These are phyloP conservation scores for Saturnispora dispora DNA, from an alignment of 805 yeast genomes.

Conservation along the genomic window DNA sequence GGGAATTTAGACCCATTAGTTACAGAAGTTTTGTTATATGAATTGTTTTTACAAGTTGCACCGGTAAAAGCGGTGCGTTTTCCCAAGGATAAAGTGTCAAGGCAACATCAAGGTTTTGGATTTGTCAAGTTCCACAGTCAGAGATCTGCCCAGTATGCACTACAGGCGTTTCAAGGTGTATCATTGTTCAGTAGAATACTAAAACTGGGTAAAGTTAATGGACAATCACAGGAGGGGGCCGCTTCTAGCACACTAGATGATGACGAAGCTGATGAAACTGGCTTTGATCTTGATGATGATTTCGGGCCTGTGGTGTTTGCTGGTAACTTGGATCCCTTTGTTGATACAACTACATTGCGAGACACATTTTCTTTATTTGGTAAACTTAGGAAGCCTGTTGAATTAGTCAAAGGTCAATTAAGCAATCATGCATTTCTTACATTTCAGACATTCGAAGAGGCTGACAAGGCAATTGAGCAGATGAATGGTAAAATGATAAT, in stretches of 20 bases:
- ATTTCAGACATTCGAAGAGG: conserved; percentile 52
- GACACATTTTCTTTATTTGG: conserved; percentile 69
- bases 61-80: conserved; percentile 63
- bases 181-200: conserved; percentile 53
- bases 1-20: conserved; percentile 78
- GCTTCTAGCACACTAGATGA: conserved; percentile 7
- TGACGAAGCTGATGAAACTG: conserved; percentile 7
- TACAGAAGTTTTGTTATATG: conserved; percentile 64
- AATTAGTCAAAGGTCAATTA: conserved; percentile 37
- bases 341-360: conserved; percentile 47
- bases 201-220: conserved; percentile 42
- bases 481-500: conserved; percentile 63
- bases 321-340: conserved; percentile 57
- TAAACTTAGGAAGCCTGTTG: conserved; percentile 35
- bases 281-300: conserved; percentile 14
- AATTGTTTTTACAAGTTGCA: conserved; percentile 76
- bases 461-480: conserved; percentile 62
- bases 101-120: conserved; percentile 78
- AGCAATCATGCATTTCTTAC: conserved; percentile 58
- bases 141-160: conserved; percentile 63
- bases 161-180: conserved; percentile 49
- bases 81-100: conserved; percentile 69
- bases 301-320: conserved; percentile 45
- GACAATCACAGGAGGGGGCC: neutral
- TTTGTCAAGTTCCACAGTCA: conserved; percentile 61